Base-by-base conservation (phyloP, 202 grass and related monocot species). In the Bolboschoenoplectus hybrid region DNA sequence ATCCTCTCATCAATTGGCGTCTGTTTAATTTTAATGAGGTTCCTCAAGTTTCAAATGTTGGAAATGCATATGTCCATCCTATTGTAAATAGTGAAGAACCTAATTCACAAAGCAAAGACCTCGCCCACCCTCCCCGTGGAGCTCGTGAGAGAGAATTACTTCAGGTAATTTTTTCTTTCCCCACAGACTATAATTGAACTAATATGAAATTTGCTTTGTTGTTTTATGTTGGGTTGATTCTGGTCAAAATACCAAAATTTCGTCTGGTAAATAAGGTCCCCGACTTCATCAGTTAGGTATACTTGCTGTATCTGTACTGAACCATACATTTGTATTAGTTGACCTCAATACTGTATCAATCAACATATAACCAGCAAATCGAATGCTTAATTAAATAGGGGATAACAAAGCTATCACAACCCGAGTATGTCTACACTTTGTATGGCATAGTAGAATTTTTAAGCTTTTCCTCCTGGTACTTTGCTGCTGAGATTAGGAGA, bases 1-100 rank as follows among this genome's bases (percentile, higher is more conserved):
- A 98, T 82, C 96, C 96, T 2, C 83, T 98, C 39, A 98, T 98
- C 80, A 98, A 98, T 81, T 98, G 96, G 96, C 91, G 96, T 77
- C 63, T 98, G 82, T 96, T 98, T 89, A 96, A 96, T 92, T 98
- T 98, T 85, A 98, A 94, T 64, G 96, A 98, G 91, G 96, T 98
- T 76, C 96, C 93, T 85, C 96, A 98, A 98, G 90, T 94, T 88
- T 79, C 93, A 45, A 93, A 93, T 88, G 87, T 89, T 81, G 95
- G 84, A 82, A 97, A 89, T 75, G 73, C 90, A 49, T 87, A 93
- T 85, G 77, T 78, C 76, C 92, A 95, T 43, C 46, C 92, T 80
- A 89, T 95, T 77, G 91, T 97, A 32, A 98, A 82, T 87, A 87
- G 89, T 58, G 96, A 98, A 80, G 96, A 98, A 87, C 63, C 88